Percentiles rank a stretch among this genome's conserved stretches.
These are phyloP conservation scores for Saksenaea vasiformis DNA, from an alignment of 371 early-diverging fungal species.

Conservation along the genomic window DNA sequence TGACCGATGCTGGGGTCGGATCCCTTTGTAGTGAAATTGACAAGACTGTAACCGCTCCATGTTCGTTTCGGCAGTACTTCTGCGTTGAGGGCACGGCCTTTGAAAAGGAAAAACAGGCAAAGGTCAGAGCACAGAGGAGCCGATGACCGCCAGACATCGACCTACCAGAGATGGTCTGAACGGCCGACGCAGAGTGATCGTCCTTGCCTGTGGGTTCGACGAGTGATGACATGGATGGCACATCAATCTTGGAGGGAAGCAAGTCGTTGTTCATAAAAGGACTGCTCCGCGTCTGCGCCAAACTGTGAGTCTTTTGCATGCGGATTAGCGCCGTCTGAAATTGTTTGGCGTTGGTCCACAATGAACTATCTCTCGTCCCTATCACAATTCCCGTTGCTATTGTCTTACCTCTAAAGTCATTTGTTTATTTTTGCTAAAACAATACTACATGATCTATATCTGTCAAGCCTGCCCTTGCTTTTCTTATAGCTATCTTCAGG, in stretches of 20 bases:
- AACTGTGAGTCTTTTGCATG: not conserved
- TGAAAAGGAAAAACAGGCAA: slow-evolving; percentile 1
- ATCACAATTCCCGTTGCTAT: too few relatives aligned
- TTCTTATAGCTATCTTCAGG: too few relatives aligned
- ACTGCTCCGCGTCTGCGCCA: not conserved
- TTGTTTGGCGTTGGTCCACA: too few relatives aligned
- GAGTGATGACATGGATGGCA: slow-evolving; percentile 21
- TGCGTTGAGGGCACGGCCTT: slow-evolving; percentile 11
- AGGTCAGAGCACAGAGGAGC: slow-evolving; percentile 1
- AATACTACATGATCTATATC: too few relatives aligned
- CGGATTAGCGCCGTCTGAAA: too few relatives aligned
- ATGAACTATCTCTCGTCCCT: too few relatives aligned
- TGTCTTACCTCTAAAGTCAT: too few relatives aligned
- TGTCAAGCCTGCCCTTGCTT: too few relatives aligned
- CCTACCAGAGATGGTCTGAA: slow-evolving; percentile 22
- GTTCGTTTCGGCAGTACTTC: slow-evolving; percentile 8
- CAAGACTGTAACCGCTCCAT: slow-evolving; percentile 15
- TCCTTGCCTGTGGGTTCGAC: slow-evolving; percentile 22
- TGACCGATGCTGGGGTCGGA: not conserved
- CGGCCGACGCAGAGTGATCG: slow-evolving; percentile 14
- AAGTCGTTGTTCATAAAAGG: slow-evolving; percentile 2
- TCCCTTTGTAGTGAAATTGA: slow-evolving; percentile 1
- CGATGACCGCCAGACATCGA: slow-evolving; percentile 8
- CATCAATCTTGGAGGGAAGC: slow-evolving; percentile 11
- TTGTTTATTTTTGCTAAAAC: too few relatives aligned